Evolutionary conservation across 2,329 filamentous ascomycete species (phyloP).

Genomic region (Colletotrichum echinochloae): DNA sequence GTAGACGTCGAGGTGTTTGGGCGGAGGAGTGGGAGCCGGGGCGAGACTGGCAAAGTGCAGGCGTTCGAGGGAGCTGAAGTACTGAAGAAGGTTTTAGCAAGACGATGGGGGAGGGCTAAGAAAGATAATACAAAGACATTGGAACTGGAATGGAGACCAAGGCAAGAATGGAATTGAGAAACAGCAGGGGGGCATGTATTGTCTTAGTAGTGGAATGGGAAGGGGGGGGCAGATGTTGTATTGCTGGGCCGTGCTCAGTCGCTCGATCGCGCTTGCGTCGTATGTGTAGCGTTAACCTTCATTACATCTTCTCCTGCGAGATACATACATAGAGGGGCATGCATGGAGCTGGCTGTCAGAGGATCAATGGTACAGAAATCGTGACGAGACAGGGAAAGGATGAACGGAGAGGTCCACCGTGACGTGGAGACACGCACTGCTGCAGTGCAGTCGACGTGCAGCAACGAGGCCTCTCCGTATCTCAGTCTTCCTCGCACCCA

Average conservation of each 20-base stretch:
- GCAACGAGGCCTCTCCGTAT: neutral
- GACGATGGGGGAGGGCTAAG: neutral
- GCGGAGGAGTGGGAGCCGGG: constrained; percentile 31
- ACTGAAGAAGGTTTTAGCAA: constrained; percentile 58
- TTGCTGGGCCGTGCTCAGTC: constrained; percentile 19
- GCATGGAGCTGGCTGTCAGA: neutral
- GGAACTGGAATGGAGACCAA: constrained; percentile 8
- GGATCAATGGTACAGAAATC: neutral
- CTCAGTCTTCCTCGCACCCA: neutral
- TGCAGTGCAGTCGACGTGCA: neutral
- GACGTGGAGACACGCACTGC: neutral
- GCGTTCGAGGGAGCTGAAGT: constrained; percentile 79
- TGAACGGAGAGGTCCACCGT: neutral
- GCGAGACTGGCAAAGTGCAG: constrained; percentile 63
- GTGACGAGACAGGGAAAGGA: neutral
- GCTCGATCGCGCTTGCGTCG: constrained; percentile 19
- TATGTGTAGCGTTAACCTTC: constrained; percentile 26
- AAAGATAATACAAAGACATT: constrained; percentile 11
- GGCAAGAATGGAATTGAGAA: constrained; percentile 38
- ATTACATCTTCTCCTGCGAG: constrained; percentile 31
- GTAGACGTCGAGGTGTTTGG: constrained; percentile 33
- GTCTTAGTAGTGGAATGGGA: constrained; percentile 56
- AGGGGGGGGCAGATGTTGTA: neutral
- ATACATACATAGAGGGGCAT: constrained; percentile 22
- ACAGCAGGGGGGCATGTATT: constrained; percentile 49